phyloP scores from a whole-genome alignment of 805 yeast genomes.

The Monosporozyma yasuniensis region DNA sequence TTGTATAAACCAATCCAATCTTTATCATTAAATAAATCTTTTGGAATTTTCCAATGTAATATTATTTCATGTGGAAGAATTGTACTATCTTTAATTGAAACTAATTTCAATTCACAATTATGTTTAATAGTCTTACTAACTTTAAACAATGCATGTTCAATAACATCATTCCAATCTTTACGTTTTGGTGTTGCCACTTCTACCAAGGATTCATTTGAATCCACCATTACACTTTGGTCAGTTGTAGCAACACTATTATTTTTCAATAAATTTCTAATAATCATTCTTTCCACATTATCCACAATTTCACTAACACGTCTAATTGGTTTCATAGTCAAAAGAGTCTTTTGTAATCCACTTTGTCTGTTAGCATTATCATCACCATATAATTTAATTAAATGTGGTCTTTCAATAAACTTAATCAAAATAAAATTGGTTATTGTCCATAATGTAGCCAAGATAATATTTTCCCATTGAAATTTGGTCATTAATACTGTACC shows the following conservation, averaged over 20 bases:
- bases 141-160: conserved; percentile 13
- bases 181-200: neutral
- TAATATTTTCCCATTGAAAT: conserved; percentile 40
- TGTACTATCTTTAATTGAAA: conserved; percentile 25
- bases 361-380: conserved; percentile 40
- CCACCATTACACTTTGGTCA: too few relatives aligned
- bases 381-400: conserved; percentile 70
- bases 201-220: neutral
- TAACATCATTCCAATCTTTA: conserved; percentile 15
- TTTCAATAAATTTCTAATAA: conserved; percentile 6
- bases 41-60: conserved; percentile 48
- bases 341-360: conserved; percentile 42
- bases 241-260: too few relatives aligned
- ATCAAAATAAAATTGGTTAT: conserved; percentile 56
- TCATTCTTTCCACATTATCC: conserved; percentile 34
- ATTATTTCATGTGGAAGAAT: conserved; percentile 36
- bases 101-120: conserved; percentile 23
- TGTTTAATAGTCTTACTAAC: conserved; percentile 18
- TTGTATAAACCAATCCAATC: conserved; percentile 79
- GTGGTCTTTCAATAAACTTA: conserved; percentile 66
- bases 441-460: conserved; percentile 58
- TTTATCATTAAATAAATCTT: conserved; percentile 33
- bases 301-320: conserved; percentile 29
- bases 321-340: conserved; percentile 30
- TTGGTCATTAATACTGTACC: conserved; percentile 54